Conservation (phyloP, 169 alveolate genomes). For the Eimeria falciformis region DNA sequence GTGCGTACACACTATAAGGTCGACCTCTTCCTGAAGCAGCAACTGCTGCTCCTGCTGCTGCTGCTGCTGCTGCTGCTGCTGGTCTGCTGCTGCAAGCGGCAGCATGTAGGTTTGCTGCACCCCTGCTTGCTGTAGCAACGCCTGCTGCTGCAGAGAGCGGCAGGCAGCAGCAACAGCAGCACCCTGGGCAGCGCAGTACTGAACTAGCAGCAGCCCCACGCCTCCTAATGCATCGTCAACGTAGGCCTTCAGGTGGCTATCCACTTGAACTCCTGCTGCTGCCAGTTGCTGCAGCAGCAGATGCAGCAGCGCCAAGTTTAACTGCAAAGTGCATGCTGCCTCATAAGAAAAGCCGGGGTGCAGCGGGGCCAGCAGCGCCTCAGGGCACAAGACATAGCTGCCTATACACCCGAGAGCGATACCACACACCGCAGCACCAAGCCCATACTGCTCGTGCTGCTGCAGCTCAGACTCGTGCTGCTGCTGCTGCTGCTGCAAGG, state of each 20-base stretch:
- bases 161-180: conserved; percentile 58
- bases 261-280: neutral
- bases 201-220: conserved; percentile 24
- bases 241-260: neutral
- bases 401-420: conserved; percentile 39
- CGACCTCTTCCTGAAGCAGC: conserved; percentile 34
- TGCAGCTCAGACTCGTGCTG: conserved; percentile 8
- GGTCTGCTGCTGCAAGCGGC: neutral
- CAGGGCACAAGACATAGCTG: neutral
- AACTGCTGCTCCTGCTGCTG: conserved; percentile 18
- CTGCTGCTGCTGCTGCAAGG: conserved; percentile 53
- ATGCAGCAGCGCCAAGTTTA: conserved; percentile 36
- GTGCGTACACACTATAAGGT: conserved; percentile 26
- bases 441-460: conserved; percentile 4
- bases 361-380: neutral
- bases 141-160: conserved; percentile 51
- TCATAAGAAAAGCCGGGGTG: conserved; percentile 15
- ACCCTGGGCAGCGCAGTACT: neutral
- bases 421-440: conserved; percentile 47
- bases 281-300: conserved; percentile 35
- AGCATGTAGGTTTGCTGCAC: neutral
- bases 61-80: conserved; percentile 58
- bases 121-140: conserved; percentile 13
- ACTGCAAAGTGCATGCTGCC: conserved; percentile 43
- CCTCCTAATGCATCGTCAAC: conserved; percentile 12